A percentile compares a stretch with the other conserved stretches of the same genome.
Conservation (phyloP, 202 grass and related monocot genomes). For the Cymbopogon flexuosus region DNA sequence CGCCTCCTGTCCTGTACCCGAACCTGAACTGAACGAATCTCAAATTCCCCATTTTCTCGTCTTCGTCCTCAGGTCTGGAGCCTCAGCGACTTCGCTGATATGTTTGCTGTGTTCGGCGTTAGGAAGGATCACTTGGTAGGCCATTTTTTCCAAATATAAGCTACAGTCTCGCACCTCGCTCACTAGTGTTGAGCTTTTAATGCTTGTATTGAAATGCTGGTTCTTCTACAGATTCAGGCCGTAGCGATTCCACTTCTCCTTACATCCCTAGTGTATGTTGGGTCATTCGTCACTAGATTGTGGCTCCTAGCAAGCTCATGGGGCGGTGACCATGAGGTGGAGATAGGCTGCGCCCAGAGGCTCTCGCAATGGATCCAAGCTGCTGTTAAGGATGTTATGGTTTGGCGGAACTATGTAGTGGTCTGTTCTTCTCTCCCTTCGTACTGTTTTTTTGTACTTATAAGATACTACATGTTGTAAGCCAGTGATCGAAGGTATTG, state of each 20-base stretch:
- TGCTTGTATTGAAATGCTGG: slow-evolving; percentile 27
- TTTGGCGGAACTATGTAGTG: slow-evolving; percentile 79
- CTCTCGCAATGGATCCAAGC: slow-evolving; percentile 35
- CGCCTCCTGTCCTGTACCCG: neutral
- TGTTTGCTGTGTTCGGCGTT: slow-evolving; percentile 57
- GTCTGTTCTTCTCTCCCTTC: slow-evolving; percentile 36
- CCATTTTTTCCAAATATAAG: neutral
- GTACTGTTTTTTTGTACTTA: neutral
- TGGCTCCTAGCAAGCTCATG: slow-evolving; percentile 21
- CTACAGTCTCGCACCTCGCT: neutral
- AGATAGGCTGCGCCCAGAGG: slow-evolving; percentile 12
- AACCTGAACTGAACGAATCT: neutral
- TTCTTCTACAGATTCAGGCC: slow-evolving; percentile 52
- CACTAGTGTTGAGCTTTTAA: neutral
- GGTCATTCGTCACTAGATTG: slow-evolving; percentile 49
- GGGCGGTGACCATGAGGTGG: slow-evolving; percentile 3
- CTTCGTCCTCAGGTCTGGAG: slow-evolving; percentile 38
- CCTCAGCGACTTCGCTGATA: slow-evolving; percentile 29
- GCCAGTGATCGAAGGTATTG: neutral
- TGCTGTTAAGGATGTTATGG: slow-evolving; percentile 48
- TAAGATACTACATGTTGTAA: neutral
- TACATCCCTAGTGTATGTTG: slow-evolving; percentile 69
- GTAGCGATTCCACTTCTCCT: slow-evolving; percentile 60
- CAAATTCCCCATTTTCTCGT: neutral
- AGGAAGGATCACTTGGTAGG: slow-evolving; percentile 61